Evolutionary conservation across 2,329 filamentous ascomycete species (phyloP), one percentile per base, ranked within the genome.

Genomic region (Microdochium bolleyi): DNA sequence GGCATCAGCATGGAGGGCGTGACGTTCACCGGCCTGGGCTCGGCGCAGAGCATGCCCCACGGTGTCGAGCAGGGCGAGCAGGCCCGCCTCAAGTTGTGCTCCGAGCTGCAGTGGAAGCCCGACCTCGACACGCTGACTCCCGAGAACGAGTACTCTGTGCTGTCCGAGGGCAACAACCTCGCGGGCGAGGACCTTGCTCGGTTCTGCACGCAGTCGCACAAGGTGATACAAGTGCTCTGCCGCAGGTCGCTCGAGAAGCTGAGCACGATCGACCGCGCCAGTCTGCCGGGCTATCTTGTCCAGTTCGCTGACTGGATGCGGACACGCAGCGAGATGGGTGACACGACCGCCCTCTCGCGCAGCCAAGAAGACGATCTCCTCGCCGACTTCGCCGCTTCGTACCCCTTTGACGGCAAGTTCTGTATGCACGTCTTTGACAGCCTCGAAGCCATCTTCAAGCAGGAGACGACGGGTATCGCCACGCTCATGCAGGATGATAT

Each of bases 401-500:
- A 46, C 44, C 25, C 53, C 27, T 27, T 51, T 16, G 22, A 19
- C 2, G 53, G 44, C 14, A 55, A 46, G 41, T 46, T 46, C 41
- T 46, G 50, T 16, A 54, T 25, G 38, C 51, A 48, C 11, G 44
- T 55, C 8, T 54, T 49, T 19, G 53, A 55, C 16, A 55, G 49
- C 37, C 41, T 37, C 46, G 54, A 54, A 10, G 49, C n/a, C 49
- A 27, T 55, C n/a, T 54, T 54, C 25, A 54, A 30, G 16, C 52
- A 49, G 9, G 24, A 51, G 27, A 52, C 13, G 3, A 21, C 24
- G 14, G 44, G 48, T 22, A 24, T 52, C 8, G 22, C 54, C 2
- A 44, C 53, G 22, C 54, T 55, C 27, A 54, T 51, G 37, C 48
- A 51, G 27, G 52, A 49, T 19, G 37, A 54, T 22, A 22, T 54